phyloP scores from a whole-genome alignment of 257 asterid genomes.

The Nicotiana tomentosiformis region DNA sequence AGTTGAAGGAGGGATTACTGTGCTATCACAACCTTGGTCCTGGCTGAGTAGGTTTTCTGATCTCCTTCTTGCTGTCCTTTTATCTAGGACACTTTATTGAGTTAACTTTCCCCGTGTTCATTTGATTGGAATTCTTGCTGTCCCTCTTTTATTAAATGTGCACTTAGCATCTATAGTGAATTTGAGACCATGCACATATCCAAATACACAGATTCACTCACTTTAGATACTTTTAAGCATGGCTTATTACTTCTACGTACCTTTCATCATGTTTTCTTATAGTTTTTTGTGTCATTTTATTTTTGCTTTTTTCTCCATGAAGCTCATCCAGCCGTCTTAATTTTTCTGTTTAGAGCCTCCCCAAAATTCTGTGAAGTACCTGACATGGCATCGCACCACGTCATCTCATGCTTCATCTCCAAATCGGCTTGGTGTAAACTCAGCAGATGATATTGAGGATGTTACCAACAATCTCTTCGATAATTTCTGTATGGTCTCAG shows the following conservation, averaged over 20 bases:
- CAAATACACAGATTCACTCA: neutral
- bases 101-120: neutral
- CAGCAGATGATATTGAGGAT: constrained; percentile 46
- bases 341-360: constrained; percentile 51
- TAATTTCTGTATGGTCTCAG: constrained; percentile 75
- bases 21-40: neutral
- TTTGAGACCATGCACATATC: neutral
- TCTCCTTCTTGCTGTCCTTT: neutral
- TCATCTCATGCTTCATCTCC: constrained; percentile 88
- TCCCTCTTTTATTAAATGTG: neutral
- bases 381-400: constrained; percentile 89
- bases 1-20: neutral
- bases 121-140: neutral
- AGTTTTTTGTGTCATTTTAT: neutral
- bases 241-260: neutral
- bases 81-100: neutral
- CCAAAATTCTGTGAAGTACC: constrained; percentile 68
- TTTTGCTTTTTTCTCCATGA: neutral
- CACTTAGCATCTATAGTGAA: neutral
- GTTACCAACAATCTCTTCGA: constrained; percentile 53
- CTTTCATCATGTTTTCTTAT: neutral
- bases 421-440: constrained; percentile 53
- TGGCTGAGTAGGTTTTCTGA: neutral
- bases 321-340: neutral
- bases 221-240: neutral